Evolutionary conservation across 176 grass and related monocot species (phyloP), one percentile per base, ranked within the genome.

Genomic region (Saccharum officinarum): DNA sequence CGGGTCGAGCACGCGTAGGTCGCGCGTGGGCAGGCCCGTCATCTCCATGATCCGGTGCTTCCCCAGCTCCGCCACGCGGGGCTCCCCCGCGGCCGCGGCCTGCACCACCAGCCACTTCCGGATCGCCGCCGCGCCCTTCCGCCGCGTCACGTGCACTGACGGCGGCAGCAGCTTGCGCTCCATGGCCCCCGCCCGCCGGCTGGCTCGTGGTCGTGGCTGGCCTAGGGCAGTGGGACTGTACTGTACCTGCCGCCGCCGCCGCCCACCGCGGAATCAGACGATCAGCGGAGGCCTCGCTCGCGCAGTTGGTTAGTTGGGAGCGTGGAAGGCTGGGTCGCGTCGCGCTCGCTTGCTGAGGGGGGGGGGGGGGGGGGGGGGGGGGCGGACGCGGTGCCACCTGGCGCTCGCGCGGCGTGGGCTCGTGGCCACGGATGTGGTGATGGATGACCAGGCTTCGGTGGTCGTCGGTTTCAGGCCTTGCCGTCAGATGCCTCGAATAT

Each of bases 21-120:
- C 96, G 18, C 96, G 96, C 37, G 80, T 88, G 3, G 91, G 96
- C 17, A 98, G 87, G 18, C 93, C 91, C 80, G 96, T 98, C 75
- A 90, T 88, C 37, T 82, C 80, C 95, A 95, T 98, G 87, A 98
- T 91, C 78, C 75, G 92, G 76, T 98, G 79, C 85, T 92, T 85
- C 28, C 89, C 89, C 40, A 93, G 86, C 89, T 93, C 89, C 54
- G 81, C 87, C 26, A 75, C 30, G 8, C 70, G 84, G 49, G 73
- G 9, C 49, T 90, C 85, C 49, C 91, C 92, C 37, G 82, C 79
- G 68, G 83, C 87, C n/a, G 91, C 79, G 69, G 81, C 85, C 26
- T 89, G 90, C 33, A 97, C 88, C 77, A 95, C 95, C 84, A 97
- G 61, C 95, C 95, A 98, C 87, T 89, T 85, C 75, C 93, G 85